These are phyloP conservation scores for Schizosaccharomyces lindneri DNA, from an alignment of 805 yeast genomes.

Conservation along the genomic window DNA sequence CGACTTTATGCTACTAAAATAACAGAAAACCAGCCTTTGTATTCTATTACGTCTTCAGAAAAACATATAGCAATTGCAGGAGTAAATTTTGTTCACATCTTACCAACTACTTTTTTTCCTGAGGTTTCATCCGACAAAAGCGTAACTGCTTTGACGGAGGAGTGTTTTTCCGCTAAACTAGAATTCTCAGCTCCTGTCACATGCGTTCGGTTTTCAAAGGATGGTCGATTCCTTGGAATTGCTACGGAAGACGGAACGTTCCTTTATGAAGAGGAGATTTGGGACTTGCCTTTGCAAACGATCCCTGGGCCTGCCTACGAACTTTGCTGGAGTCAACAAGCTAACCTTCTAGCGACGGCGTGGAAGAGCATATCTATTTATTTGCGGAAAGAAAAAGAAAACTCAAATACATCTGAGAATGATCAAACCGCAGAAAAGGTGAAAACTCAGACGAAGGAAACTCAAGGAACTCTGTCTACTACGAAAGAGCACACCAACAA, in stretches of 20 bases:
- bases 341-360: not conserved
- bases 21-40: not conserved
- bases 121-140: not conserved
- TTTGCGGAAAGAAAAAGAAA: not conserved
- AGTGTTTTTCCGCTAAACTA: not conserved
- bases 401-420: not conserved
- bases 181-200: not conserved
- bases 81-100: not conserved
- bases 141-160: not conserved
- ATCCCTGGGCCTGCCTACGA: not conserved
- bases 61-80: not conserved
- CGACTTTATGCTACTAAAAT: not conserved
- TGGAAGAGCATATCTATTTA: not conserved
- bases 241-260: not conserved
- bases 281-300: not conserved
- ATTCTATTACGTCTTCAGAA: not conserved
- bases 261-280: not conserved
- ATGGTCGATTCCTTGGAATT: not conserved
- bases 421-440: too few relatives aligned
- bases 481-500: too few relatives aligned
- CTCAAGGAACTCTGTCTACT: too few relatives aligned
- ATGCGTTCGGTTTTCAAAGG: not conserved
- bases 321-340: not conserved
- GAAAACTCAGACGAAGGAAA: too few relatives aligned
- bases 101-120: not conserved